Percentiles rank a stretch among this genome's conserved stretches.
Evolutionary conservation across 108 stramenopile species (phyloP).

Genomic region (Discostella pseudostelligera): DNA sequence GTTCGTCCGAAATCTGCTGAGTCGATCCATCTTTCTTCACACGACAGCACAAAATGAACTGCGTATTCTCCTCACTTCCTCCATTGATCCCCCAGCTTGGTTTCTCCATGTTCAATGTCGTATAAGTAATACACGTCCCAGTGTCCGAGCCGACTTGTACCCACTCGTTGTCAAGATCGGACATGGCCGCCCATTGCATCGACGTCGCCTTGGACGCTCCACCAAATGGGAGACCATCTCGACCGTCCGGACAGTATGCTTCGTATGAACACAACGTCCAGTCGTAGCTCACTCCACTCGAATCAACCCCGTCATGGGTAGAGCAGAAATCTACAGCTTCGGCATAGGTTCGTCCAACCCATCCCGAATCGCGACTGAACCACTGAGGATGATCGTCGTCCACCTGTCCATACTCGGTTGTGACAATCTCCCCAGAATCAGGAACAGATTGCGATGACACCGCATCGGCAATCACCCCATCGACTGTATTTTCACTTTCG

Average conservation of each 20-base stretch:
- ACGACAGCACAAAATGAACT: conserved; percentile 16
- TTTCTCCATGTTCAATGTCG: conserved; percentile 5
- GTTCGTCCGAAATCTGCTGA: no score
- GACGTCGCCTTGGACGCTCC: not conserved
- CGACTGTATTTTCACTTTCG: no score
- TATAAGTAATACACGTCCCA: conserved; percentile 12
- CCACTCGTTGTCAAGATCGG: conserved; percentile 16
- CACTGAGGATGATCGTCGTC: conserved; percentile 4
- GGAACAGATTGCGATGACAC: not conserved
- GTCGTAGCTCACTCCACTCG: not conserved
- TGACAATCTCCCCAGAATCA: no score
- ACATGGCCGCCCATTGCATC: conserved; percentile 11
- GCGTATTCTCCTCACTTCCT: not conserved
- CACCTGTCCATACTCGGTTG: not conserved
- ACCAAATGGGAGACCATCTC: not conserved
- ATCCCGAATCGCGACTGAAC: conserved; percentile 20
- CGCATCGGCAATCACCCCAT: not conserved
- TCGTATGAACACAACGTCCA: conserved; percentile 11
- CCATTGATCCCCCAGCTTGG: conserved; percentile 15
- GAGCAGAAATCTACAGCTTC: conserved; percentile 14
- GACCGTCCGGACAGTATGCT: conserved; percentile 20
- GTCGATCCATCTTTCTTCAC: no score
- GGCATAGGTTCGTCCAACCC: conserved; percentile 17
- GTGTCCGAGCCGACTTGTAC: conserved; percentile 7
- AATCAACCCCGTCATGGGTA: not conserved